Base-by-base conservation (phyloP, 768 basidiomycete genomes). In the Mycena filopes region DNA sequence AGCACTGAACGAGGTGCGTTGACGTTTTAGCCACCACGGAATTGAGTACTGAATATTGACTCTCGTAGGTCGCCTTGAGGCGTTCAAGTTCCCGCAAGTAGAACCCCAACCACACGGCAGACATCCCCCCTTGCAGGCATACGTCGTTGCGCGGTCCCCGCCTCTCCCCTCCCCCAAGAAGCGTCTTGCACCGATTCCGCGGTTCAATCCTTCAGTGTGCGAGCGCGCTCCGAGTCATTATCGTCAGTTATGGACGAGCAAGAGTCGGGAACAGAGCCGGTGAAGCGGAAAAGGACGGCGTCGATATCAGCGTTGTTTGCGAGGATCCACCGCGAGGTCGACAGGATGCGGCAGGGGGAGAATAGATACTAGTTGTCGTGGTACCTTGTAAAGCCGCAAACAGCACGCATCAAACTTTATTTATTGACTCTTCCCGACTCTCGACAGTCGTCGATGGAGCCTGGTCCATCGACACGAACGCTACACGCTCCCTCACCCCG, bases 181-280 rank as follows among this genome's bases (percentile, higher is more conserved):
- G 58, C 69, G 68, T 38, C 59, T 75, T 6, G 69, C 73, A 1
- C 75, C 76, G 1, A 65, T 77, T 11, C 62, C 72, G 16, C 72
- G 71, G 2, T 77, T 70, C 65, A 70, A 74, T 55, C 76, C 76
- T 1, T 75, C 70, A n/a, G n/a, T 63, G 59, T 61, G 41, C 43
- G 75, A 41, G 53, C 68, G 31, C 68, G 75, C 4, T 73, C 76
- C 15, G 75, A 77, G 55, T 75, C 76, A 4, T 59, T 75, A 36
- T 73, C 76, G 9, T 71, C 75, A 26, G 26, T 75, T 31, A 46
- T 69, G 20, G 68, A 69, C 21, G 50, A 55, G 1, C 46, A 55
- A n/a, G 43, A 21, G 15, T 49, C 53, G 15, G 54, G 20, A 4
- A 51, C 31, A 25, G 41, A 49, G 10, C 36, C 43, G 9, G 45